Evolutionary conservation across 495 filamentous ascomycete species (phyloP).

Genomic region (Lophiotrema nucula): DNA sequence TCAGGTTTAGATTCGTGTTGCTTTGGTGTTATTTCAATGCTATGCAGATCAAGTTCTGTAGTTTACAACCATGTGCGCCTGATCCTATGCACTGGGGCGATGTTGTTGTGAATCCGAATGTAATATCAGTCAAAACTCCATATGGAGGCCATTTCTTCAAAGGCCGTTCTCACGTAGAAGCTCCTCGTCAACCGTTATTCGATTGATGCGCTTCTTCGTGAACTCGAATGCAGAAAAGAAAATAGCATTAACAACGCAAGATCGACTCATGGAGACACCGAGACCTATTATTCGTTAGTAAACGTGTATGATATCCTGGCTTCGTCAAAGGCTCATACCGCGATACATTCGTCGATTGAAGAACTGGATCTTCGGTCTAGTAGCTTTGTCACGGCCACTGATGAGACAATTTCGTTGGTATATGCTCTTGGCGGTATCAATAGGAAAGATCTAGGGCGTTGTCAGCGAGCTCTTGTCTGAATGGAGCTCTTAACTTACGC

Average conservation of each 20-base stretch:
- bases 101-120: not conserved
- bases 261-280: constrained; percentile 75
- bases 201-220: constrained; percentile 68
- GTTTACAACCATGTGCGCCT: not conserved
- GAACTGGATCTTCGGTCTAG: constrained; percentile 66
- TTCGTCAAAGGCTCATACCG: constrained; percentile 37
- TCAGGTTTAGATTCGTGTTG: too few species aligned
- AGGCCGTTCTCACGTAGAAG: constrained; percentile 19
- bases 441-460: constrained; percentile 60
- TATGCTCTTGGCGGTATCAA: constrained; percentile 79
- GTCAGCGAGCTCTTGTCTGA: not conserved
- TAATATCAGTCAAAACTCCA: not conserved
- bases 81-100: not conserved
- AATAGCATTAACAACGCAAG: constrained; percentile 69
- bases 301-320: not conserved
- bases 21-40: not conserved
- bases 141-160: not conserved
- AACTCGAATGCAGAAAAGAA: constrained; percentile 79
- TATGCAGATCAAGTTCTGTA: not conserved
- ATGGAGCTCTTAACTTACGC: constrained; percentile 52
- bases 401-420: constrained; percentile 79
- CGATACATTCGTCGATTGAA: constrained; percentile 71
- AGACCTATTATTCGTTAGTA: constrained; percentile 51
- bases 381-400: constrained; percentile 58
- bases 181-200: constrained; percentile 47